Conservation (phyloP, 2,329 filamentous ascomycete genomes). For the Trichoderma harzianum region DNA sequence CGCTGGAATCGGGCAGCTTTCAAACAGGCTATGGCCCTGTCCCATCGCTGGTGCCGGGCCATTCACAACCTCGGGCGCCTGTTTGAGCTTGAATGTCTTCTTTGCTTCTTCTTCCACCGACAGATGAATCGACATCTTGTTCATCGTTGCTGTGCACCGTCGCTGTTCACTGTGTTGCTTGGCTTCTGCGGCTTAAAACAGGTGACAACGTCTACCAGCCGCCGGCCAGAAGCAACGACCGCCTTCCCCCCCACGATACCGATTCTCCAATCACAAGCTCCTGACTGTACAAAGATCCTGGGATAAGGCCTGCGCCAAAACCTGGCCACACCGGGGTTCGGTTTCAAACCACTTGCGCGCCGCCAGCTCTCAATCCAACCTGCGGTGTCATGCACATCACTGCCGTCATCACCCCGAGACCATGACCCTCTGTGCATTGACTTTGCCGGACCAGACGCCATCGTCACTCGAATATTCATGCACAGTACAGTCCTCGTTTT, state of each 20-base stretch:
- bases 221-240: constrained; percentile 8
- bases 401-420: constrained; percentile 16
- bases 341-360: constrained; percentile 19
- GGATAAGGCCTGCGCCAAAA: constrained; percentile 17
- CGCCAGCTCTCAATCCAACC: constrained; percentile 13
- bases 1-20: constrained; percentile 8
- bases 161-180: neutral
- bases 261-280: constrained; percentile 21
- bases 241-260: constrained; percentile 13
- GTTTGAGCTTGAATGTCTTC: neutral
- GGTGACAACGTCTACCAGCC: constrained; percentile 7
- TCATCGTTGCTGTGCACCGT: neutral
- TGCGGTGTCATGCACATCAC: constrained; percentile 13
- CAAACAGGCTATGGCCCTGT: constrained; percentile 11
- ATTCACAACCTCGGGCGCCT: neutral
- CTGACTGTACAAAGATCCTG: constrained; percentile 14
- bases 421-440: constrained; percentile 15
- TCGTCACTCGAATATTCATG: constrained; percentile 15
- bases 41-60: neutral
- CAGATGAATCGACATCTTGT: neutral
- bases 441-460: constrained; percentile 14
- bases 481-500: neutral
- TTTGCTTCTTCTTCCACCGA: neutral
- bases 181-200: neutral
- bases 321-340: constrained; percentile 16